These are phyloP conservation scores for Solanum arcanum DNA, from an alignment of 257 asterid species.

Conservation along the genomic window DNA sequence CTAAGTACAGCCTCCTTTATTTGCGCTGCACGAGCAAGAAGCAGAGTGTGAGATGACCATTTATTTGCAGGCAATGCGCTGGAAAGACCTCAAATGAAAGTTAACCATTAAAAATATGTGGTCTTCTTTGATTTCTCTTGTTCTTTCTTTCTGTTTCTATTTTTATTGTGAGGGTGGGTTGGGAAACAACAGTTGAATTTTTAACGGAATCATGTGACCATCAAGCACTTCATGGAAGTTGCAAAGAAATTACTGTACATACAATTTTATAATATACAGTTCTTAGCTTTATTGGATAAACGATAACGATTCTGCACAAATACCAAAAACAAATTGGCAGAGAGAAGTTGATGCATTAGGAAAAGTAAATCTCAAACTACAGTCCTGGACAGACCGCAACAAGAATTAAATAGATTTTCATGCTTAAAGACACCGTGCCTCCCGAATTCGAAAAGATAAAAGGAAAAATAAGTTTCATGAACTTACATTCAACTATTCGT, in stretches of 20 bases:
- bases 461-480: not conserved
- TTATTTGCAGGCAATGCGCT: not conserved
- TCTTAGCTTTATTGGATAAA: not conserved
- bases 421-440: not conserved
- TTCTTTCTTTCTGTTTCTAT: not conserved
- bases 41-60: not conserved
- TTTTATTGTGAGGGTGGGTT: not conserved
- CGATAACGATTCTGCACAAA: not conserved
- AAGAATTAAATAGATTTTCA: not conserved
- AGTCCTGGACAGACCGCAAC: not conserved
- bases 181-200: not conserved
- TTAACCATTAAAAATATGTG: not conserved
- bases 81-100: not conserved
- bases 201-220: not conserved
- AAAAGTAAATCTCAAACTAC: not conserved
- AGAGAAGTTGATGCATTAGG: not conserved
- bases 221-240: not conserved
- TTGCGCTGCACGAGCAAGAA: conserved; percentile 48
- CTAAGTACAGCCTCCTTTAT: conserved; percentile 86
- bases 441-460: not conserved
- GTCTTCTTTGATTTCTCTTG: not conserved
- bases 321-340: not conserved
- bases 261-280: not conserved
- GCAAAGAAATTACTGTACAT: not conserved
- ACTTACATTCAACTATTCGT: conserved; percentile 79